A percentile compares a stretch with the other conserved stretches of the same genome.
These are phyloP conservation scores for Hypoxylon sp. DNA, from an alignment of 2,329 filamentous ascomycete genomes.

Conservation along the genomic window DNA sequence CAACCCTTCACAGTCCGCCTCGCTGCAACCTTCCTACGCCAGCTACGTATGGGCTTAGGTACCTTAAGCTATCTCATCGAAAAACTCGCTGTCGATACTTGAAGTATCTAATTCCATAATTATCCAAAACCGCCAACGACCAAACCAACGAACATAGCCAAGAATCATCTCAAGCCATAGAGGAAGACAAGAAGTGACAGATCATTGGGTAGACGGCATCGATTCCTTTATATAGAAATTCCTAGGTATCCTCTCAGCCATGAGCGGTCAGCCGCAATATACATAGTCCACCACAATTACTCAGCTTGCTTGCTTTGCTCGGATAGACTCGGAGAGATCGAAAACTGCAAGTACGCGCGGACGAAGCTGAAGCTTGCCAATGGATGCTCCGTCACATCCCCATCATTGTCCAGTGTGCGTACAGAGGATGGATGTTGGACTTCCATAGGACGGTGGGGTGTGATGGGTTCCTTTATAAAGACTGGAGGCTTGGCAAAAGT, in stretches of 20 bases:
- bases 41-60: conserved; percentile 17
- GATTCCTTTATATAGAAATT: conserved; percentile 1
- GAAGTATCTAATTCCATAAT: neutral
- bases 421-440: conserved; percentile 5
- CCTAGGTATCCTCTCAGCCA: conserved; percentile 3
- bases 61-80: conserved; percentile 4
- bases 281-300: conserved; percentile 5
- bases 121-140: neutral
- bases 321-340: conserved; percentile 20
- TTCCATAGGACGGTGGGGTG: conserved; percentile 11
- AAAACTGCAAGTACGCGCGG: neutral
- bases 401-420: conserved; percentile 16
- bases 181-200: neutral
- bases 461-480: conserved; percentile 35
- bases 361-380: conserved; percentile 12
- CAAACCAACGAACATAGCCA: neutral
- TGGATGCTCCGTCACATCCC: conserved; percentile 21
- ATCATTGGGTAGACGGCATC: conserved; percentile 10
- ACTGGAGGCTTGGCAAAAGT: neutral
- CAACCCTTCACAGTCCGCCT: conserved; percentile 21
- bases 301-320: conserved; percentile 11
- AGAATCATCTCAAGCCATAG: neutral
- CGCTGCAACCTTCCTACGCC: conserved; percentile 19
- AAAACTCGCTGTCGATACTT: neutral
- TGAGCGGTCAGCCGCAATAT: conserved; percentile 29